Percentiles rank a stretch among this genome's conserved stretches.
phyloP scores from a whole-genome alignment of 768 basidiomycete species.

The Serendipita vermifera region DNA sequence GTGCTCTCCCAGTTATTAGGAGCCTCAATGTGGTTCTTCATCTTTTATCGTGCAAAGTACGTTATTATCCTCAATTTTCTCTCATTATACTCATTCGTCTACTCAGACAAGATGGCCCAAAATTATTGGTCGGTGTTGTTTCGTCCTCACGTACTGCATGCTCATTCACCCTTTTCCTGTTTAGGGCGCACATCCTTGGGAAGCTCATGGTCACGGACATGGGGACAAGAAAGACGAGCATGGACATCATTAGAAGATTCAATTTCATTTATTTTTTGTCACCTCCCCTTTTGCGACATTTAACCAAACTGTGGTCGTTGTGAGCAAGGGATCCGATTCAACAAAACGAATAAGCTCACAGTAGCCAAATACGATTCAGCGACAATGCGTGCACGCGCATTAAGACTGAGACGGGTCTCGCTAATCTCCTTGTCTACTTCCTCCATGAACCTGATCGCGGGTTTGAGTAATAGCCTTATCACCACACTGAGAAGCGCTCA shows the following conservation, averaged over 20 bases:
- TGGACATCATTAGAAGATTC: no score
- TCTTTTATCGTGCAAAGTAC: constrained; percentile 89
- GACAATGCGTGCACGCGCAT: constrained; percentile 90
- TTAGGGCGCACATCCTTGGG: constrained; percentile 46
- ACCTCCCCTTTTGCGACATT: not conserved
- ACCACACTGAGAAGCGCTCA: constrained; percentile 28
- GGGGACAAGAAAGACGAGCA: constrained; percentile 28
- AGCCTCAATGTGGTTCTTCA: constrained; percentile 97
- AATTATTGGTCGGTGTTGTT: constrained; percentile 43
- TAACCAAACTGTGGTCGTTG: constrained; percentile 14
- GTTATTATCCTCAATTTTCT: constrained; percentile 21
- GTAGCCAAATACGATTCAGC: constrained; percentile 91
- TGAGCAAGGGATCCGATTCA: no score
- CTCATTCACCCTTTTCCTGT: not conserved
- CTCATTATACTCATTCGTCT: constrained; percentile 5
- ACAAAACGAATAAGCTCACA: constrained; percentile 37
- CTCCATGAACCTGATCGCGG: constrained; percentile 72
- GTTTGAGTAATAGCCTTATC: constrained; percentile 8
- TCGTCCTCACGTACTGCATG: not conserved
- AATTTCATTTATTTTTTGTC: no score
- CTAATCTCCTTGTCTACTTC: constrained; percentile 99
- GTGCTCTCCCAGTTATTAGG: constrained; percentile 77
- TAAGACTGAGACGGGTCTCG: constrained; percentile 96
- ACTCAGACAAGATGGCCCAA: constrained; percentile 59
- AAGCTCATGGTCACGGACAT: constrained; percentile 37